A percentile compares a stretch with the other conserved stretches of the same genome.
Evolutionary conservation across 345 rosid species (phyloP).

Genomic region (Moringa oleifera): DNA sequence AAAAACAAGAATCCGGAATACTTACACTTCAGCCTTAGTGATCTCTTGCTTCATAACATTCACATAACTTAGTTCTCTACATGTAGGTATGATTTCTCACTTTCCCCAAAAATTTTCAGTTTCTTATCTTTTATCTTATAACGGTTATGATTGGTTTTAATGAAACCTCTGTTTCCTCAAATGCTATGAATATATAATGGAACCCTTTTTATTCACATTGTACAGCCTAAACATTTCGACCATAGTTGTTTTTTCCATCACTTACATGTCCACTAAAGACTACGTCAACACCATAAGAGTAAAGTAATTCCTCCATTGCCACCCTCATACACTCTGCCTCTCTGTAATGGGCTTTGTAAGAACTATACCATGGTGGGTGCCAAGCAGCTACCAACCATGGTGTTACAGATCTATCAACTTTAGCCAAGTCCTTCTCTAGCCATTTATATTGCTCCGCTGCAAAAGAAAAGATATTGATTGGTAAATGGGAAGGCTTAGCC

Average conservation of each 20-base stretch:
- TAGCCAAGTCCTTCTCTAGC: conserved; percentile 63
- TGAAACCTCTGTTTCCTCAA: not conserved
- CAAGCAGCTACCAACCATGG: conserved; percentile 88
- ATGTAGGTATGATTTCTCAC: not conserved
- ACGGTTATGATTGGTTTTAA: not conserved
- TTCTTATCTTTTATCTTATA: not conserved
- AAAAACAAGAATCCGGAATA: not conserved
- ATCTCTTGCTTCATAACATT: not conserved
- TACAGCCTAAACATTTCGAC: not conserved
- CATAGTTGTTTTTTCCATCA: not conserved
- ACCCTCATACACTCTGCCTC: conserved; percentile 94
- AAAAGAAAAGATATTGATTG: not conserved
- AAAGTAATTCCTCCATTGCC: conserved; percentile 78
- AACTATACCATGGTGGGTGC: conserved; percentile 91
- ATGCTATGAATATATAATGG: not conserved
- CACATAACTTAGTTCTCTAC: not conserved
- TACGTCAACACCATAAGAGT: conserved; percentile 55
- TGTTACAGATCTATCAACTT: conserved; percentile 54
- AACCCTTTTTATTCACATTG: not conserved
- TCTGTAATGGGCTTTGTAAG: conserved; percentile 76
- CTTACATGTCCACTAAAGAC: conserved; percentile 90
- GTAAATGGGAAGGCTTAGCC: not conserved
- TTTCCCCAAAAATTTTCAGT: too few relatives aligned
- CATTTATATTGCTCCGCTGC: conserved; percentile 79
- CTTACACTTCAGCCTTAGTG: not conserved